Evolutionary conservation across 108 stramenopile genomes (phyloP), one percentile per base, ranked within the genome.

Genomic region (Cyclotella baltica): DNA sequence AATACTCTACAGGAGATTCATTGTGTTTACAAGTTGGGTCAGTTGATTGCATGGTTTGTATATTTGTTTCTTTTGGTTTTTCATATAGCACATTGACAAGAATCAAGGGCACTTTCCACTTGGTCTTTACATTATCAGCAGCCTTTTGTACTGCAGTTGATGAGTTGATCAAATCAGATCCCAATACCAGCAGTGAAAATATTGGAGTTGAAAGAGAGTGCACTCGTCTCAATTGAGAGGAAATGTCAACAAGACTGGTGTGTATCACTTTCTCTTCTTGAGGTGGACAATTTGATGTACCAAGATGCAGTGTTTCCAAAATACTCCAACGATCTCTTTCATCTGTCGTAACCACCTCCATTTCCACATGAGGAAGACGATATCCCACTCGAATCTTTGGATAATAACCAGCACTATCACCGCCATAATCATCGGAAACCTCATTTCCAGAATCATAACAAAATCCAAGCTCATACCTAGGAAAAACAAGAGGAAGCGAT

Each of bases 401-500:
- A 43, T 62, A 31, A 52, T 76, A 83, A 15, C 86, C 86, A 15
- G 65, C 50, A 19, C 84, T 78, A 59, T 93, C 90, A 46, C 57
- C 48, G 2, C 28, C 25, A 20, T 35, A 47, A 46, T 70, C 30
- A 22, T 9, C 69, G 23, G 58, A 71, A 59, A 40, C 50, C 9
- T 62, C 75, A n/a, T 46, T 65, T 22, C 3, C 48, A n/a, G 18
- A 28, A 69, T 65, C 50, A 47, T 96, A 95, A 31, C 77, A 37
- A 82, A 93, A 94, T 0, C 90, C 91, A 34, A 97, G 56, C 75
- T 97, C 96, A 57, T 81, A 83, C 35, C 78, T 83, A 9, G 96
- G 96, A 78, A 97, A 97, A 0, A 97, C 81, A 11, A 97, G 74
- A 13, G 96, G 96, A 29, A 97, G 66, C 1, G 91, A 93, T 48